phyloP scores from a whole-genome alignment of 164 flowering plant genomes.

The Saururus chinensis region DNA sequence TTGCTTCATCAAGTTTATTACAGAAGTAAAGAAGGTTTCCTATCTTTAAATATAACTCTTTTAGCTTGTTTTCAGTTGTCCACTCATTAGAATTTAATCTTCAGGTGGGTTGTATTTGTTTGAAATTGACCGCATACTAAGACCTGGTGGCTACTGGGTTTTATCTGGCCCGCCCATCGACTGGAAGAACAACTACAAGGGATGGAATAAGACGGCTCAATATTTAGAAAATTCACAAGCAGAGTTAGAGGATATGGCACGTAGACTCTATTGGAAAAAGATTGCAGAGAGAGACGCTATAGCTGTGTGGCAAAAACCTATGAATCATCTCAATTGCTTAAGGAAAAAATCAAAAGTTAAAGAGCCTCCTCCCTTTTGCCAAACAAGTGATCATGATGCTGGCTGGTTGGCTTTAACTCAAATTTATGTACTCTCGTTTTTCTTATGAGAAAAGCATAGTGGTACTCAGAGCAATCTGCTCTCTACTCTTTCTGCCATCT shows the following conservation, averaged over 20 bases:
- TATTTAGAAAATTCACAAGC: conserved; percentile 34
- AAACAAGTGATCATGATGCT: conserved; percentile 29
- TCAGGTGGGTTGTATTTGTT: conserved; percentile 43
- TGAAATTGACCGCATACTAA: conserved; percentile 53
- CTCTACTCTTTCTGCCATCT: background rate
- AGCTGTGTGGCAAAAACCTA: conserved; percentile 54
- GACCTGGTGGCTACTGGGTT: conserved; percentile 67
- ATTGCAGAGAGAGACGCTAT: conserved; percentile 27
- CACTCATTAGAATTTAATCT: background rate
- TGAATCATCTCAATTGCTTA: conserved; percentile 40
- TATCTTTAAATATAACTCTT: too few relatives aligned
- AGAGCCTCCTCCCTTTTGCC: conserved; percentile 30
- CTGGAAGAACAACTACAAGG: conserved; percentile 29
- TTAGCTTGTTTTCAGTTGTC: background rate
- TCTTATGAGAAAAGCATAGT: background rate
- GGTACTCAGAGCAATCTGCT: background rate
- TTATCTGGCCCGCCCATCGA: conserved; percentile 58
- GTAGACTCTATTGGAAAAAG: conserved; percentile 48
- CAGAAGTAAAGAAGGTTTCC: too few relatives aligned
- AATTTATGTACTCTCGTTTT: too few relatives aligned
- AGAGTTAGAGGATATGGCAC: conserved; percentile 33
- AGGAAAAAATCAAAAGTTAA: conserved; percentile 14
- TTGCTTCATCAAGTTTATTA: too few relatives aligned
- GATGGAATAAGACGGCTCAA: conserved; percentile 22
- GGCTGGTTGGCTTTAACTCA: conserved; percentile 29